A percentile compares a stretch with the other conserved stretches of the same genome.
phyloP scores from a whole-genome alignment of 106 monocot genomes.

The Platanthera zijinensis region DNA sequence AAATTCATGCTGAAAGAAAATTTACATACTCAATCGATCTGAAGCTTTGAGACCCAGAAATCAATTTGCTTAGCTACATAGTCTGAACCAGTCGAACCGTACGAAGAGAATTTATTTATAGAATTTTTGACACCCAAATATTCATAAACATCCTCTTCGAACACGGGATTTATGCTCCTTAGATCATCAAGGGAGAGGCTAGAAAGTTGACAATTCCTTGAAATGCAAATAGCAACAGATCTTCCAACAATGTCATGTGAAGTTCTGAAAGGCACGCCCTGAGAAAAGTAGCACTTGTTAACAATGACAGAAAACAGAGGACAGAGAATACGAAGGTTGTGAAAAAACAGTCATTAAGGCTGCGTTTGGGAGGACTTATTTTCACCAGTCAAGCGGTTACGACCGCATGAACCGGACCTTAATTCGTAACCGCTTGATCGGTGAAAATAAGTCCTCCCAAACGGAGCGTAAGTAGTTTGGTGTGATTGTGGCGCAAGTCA shows the following conservation, averaged over 20 bases:
- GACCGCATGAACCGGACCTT: too few relatives aligned
- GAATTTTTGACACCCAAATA: slow-evolving; percentile 78
- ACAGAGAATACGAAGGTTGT: too few relatives aligned
- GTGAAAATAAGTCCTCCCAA: too few relatives aligned
- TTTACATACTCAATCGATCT: slow-evolving; percentile 9
- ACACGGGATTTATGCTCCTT: slow-evolving; percentile 33
- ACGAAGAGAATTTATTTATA: slow-evolving; percentile 74
- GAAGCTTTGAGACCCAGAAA: slow-evolving; percentile 62
- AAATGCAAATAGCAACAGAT: slow-evolving; percentile 71
- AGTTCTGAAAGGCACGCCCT: slow-evolving; percentile 91
- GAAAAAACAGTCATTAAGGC: too few relatives aligned
- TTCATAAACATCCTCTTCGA: slow-evolving; percentile 82
- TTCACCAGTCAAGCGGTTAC: too few relatives aligned
- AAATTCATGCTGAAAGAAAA: too few relatives aligned
- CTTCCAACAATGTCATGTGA: slow-evolving; percentile 95
- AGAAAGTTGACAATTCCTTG: slow-evolving; percentile 64
- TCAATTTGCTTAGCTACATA: slow-evolving; percentile 69
- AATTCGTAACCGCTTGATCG: too few relatives aligned
- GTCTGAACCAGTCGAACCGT: slow-evolving; percentile 82
- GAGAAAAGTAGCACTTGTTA: not conserved
- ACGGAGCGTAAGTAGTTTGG: too few relatives aligned
- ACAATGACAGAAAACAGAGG: too few relatives aligned
- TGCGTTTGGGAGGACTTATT: too few relatives aligned
- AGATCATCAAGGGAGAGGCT: slow-evolving; percentile 65
- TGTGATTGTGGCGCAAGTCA: too few relatives aligned